Evolutionary conservation across 2,329 filamentous ascomycete species (phyloP), one percentile per base, ranked within the genome.

Genomic region (Orbilia brochopaga): DNA sequence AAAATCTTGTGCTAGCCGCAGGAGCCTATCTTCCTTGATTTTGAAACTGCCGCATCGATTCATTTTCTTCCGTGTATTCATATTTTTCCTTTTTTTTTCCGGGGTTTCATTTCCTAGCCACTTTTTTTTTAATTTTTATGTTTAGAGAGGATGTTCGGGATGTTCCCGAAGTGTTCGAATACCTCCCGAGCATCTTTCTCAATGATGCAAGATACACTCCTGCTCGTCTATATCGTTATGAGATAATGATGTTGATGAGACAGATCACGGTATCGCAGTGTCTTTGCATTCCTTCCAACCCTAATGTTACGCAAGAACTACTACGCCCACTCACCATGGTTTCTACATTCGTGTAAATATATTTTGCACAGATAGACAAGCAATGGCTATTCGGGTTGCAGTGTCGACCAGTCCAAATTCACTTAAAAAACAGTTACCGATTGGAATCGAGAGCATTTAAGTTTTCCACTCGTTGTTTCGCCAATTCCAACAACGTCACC

Each of bases 1-100:
- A 96, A 91, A 99, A 99, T 79, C 80, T 97, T 75, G 89, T 97
- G 11, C 83, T 97, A 73, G 92, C 92, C 3, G 76, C 69, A 21
- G 75, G 75, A 5, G 74, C 74, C 2, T 75, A 72, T 51, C 51
- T 73, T 21, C 72, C 74, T 13, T 74, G 30, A 69, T 8, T 32
- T 32, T 32, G 4, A 8, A 32, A 4, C 27, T 32, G 4, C 3
- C n/a, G n/a, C 8, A 32, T 32, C 8, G 27, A 32, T 32, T 32
- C 8, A 32, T 32, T 32, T 44, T 15, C 59, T 60, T 42, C 55
- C 53, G 13, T 50, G 10, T 53, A 24, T 46, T 35, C 10, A 97
- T 73, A 92, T 91, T 2, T 74, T 59, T 35, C 74, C 70, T 13
- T 67, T 58, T 17, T 56, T 55, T 32, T 32, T 32, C 8, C 27